These are phyloP conservation scores for Diaporthe citrichinensis DNA, from an alignment of 2,329 filamentous ascomycete species.

Conservation along the genomic window DNA sequence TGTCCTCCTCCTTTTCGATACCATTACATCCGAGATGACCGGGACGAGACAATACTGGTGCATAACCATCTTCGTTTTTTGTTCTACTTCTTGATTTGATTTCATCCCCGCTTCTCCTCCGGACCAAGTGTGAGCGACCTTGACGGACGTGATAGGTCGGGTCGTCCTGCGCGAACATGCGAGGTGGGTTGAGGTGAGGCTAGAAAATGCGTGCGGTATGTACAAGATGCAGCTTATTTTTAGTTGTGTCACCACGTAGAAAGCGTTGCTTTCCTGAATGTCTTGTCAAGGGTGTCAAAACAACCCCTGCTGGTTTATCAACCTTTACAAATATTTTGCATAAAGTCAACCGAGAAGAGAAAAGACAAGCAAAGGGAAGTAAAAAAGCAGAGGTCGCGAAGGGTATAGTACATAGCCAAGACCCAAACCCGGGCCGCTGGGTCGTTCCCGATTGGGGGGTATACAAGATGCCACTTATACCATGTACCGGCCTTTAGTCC, in stretches of 20 bases:
- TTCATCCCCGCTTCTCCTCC: background rate
- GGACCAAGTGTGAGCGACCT: background rate
- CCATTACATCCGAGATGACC: slow-evolving; percentile 45
- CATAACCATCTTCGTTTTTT: background rate
- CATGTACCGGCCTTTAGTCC: background rate
- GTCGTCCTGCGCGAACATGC: background rate
- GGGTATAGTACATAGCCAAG: background rate
- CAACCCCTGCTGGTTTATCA: background rate
- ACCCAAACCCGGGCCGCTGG: background rate
- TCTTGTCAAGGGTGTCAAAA: background rate
- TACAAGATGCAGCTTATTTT: slow-evolving; percentile 3
- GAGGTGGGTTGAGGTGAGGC: background rate
- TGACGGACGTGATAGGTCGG: background rate
- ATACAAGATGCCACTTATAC: background rate
- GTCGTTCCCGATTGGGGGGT: slow-evolving; percentile 8
- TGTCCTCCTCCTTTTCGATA: slow-evolving; percentile 49
- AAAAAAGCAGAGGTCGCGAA: background rate
- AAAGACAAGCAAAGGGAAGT: background rate
- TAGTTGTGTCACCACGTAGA: background rate
- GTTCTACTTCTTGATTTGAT: background rate
- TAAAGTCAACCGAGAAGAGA: background rate
- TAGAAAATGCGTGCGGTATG: background rate
- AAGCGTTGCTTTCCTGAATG: background rate
- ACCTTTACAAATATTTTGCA: background rate
- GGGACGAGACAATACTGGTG: slow-evolving; percentile 7